Evolutionary conservation across 805 yeast species (phyloP).

Genomic region (Wickerhamiella alocasiicola): DNA sequence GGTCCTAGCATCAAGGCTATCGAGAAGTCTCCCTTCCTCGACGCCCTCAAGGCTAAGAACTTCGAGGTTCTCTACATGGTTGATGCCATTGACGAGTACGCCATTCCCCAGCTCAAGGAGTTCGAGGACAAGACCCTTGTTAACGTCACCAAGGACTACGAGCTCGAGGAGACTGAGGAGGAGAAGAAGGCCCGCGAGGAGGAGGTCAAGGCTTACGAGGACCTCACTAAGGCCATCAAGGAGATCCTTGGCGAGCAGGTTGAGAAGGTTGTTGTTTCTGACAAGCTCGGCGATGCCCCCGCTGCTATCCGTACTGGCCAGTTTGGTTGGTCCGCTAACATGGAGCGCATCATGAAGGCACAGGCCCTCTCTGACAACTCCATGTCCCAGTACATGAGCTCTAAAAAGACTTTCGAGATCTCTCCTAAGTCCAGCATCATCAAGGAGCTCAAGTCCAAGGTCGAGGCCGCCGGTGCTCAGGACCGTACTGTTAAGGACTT

Average conservation of each 20-base stretch:
- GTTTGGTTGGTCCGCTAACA: conserved; percentile 99
- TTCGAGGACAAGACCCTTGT: conserved; percentile 98
- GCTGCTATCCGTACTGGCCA: conserved; percentile 99
- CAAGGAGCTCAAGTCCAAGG: conserved; percentile 90
- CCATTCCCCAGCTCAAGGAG: conserved; percentile 98
- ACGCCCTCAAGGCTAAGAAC: conserved; percentile 95
- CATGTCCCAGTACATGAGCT: conserved; percentile 99
- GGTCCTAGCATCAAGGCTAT: conserved; percentile 98
- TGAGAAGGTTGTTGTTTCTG: conserved; percentile 97
- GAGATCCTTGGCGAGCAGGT: conserved; percentile 97
- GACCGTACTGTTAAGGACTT: conserved; percentile 97
- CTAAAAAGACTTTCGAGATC: conserved; percentile 97
- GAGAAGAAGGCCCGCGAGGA: conserved; percentile 91
- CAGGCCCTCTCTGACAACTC: conserved; percentile 98
- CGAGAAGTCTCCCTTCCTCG: conserved; percentile 98
- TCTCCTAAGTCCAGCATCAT: conserved; percentile 95
- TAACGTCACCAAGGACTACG: conserved; percentile 98
- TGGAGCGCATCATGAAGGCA: conserved; percentile 99
- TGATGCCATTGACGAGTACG: conserved; percentile 99
- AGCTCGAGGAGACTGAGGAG: conserved; percentile 90
- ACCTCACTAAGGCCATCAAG: conserved; percentile 89
- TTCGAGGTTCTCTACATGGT: conserved; percentile 95
- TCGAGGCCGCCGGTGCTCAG: conserved; percentile 92
- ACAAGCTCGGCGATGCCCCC: conserved; percentile 95
- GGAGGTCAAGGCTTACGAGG: conserved; percentile 84